Evolutionary conservation across 2,329 filamentous ascomycete genomes (phyloP).

Genomic region (Microdochium paspali): DNA sequence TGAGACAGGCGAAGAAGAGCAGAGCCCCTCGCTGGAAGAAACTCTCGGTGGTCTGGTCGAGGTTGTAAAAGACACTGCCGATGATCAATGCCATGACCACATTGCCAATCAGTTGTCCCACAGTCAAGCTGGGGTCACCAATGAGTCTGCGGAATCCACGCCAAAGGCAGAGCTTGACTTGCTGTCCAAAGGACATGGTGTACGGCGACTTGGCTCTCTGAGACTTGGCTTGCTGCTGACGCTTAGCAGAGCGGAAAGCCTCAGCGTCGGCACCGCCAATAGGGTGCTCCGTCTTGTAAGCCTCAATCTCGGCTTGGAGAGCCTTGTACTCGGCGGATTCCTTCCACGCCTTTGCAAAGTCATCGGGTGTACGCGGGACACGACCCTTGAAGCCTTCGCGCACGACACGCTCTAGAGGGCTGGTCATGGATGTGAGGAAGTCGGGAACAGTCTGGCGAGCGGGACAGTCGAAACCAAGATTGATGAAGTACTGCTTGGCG

Average conservation of each 20-base stretch:
- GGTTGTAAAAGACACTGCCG: conserved; percentile 71
- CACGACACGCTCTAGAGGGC: conserved; percentile 43
- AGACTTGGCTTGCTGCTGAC: conserved; percentile 44
- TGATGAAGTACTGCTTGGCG: conserved; percentile 56
- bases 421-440: conserved; percentile 64
- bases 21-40: conserved; percentile 75
- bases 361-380: conserved; percentile 50
- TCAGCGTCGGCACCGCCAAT: conserved; percentile 46
- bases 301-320: conserved; percentile 44
- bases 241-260: conserved; percentile 44
- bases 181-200: conserved; percentile 68
- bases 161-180: conserved; percentile 70
- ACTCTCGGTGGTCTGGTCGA: conserved; percentile 52
- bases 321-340: conserved; percentile 39
- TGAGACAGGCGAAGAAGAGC: conserved; percentile 78
- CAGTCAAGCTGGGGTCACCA: conserved; percentile 67
- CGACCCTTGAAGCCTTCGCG: conserved; percentile 45
- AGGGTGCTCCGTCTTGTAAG: conserved; percentile 43
- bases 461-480: conserved; percentile 59
- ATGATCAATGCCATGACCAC: conserved; percentile 69
- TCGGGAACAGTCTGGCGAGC: conserved; percentile 60
- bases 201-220: conserved; percentile 67
- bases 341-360: conserved; percentile 51
- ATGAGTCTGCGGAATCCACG: conserved; percentile 70
- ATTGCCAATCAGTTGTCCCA: conserved; percentile 63